These are phyloP conservation scores for Tieghemiomyces parasiticus DNA, from an alignment of 192 early-diverging fungal genomes.

Conservation along the genomic window DNA sequence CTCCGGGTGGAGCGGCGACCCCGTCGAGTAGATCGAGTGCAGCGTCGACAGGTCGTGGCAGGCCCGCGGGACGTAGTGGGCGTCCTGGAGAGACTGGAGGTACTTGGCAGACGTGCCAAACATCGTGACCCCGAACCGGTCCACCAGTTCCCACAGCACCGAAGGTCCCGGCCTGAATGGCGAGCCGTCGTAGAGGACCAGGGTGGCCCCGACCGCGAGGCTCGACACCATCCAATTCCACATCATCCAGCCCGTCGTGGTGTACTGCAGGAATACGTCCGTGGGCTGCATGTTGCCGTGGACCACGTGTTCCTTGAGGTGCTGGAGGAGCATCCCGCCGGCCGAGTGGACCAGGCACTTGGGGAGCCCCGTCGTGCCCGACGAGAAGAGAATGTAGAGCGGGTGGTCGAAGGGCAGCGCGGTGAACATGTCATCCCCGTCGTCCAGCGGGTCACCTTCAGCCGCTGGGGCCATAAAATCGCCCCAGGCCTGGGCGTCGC, in stretches of 20 bases:
- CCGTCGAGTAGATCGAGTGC: conserved; percentile 79
- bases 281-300: conserved; percentile 55
- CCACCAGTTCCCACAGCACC: conserved; percentile 64
- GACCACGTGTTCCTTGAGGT: conserved; percentile 86
- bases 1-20: conserved; percentile 85
- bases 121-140: conserved; percentile 60
- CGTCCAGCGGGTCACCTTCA: too few relatives aligned
- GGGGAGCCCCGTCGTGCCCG: conserved; percentile 89
- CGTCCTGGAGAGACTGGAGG: conserved; percentile 76
- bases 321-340: conserved; percentile 80
- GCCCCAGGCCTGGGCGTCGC: conserved; percentile 21
- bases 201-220: conserved; percentile 58
- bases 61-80: conserved; percentile 41
- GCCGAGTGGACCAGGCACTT: conserved; percentile 95
- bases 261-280: conserved; percentile 86
- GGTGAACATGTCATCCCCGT: conserved; percentile 32
- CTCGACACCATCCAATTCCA: conserved; percentile 94
- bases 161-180: conserved; percentile 74
- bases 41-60: conserved; percentile 45
- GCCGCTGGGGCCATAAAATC: too few relatives aligned
- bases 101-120: conserved; percentile 96
- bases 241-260: conserved; percentile 97
- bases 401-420: conserved; percentile 88
- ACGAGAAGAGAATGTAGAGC: conserved; percentile 80
- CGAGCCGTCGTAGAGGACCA: conserved; percentile 85